Base-by-base conservation (phyloP, 306 rosid genomes). In the Trichosanthes cucumerina region DNA sequence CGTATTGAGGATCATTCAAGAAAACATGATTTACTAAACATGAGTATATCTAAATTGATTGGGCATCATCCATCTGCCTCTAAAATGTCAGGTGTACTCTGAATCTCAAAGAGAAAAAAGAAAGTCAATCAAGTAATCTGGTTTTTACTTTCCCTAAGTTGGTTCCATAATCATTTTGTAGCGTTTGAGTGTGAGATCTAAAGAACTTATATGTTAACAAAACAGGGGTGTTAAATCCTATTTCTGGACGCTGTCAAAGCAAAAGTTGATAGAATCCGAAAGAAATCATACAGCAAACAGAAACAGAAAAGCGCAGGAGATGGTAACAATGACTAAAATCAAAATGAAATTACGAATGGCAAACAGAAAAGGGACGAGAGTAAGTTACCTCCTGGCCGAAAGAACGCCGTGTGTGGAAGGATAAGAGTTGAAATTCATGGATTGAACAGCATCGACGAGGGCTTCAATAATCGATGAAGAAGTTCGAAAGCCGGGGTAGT, bases 341-440 rank as follows among this genome's bases (percentile, higher is more conserved):
- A 14, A 46, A 46, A 46, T 46, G 16, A 46, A 46, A 46, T 11
- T 1, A 12, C 9, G 63, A 57, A 23, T 57, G 3, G 23, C 14
- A 56, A 10, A 56, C 31, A 52, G 6, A n/a, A 53, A 33, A 8
- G 36, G 1, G 7, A 66, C 1, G 28, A 69, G 33, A 38, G 19
- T 9, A n/a, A 13, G 23, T 19, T 49, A 90, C 96, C 92, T 87
- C 79, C 83, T 88, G 2, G 87, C 86, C 8, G 83, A 49, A 49
- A 58, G 86, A 66, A 88, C 52, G 63, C 90, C 91, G 8, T 39
- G 83, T 8, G 88, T 79, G 60, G 88, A 85, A 86, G 93, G 64
- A 50, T 89, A 91, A 44, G 57, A 79, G 85, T 91, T 91, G 89
- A 83, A 89, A 5, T 79, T 13, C 31, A 31, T 86, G 46, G 96